Percentiles rank a stretch among this genome's conserved stretches.
These are phyloP conservation scores for Arctium lappa DNA, from an alignment of 129 eudicot species.

Conservation along the genomic window DNA sequence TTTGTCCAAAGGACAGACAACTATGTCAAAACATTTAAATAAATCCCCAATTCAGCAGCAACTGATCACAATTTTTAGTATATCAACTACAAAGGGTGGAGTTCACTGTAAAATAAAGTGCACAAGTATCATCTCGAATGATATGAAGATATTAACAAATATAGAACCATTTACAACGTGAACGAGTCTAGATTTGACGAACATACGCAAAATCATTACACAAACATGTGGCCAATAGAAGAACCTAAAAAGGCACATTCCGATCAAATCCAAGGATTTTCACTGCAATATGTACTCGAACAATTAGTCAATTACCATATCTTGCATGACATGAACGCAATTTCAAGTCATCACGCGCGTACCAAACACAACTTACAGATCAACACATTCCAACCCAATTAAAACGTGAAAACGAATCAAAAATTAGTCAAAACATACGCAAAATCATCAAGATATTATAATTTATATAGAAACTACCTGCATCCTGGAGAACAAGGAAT, in stretches of 20 bases:
- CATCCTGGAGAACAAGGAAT: not conserved
- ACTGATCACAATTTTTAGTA: not conserved
- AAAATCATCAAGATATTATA: not conserved
- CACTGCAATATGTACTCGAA: not conserved
- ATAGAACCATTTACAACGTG: not conserved
- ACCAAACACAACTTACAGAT: not conserved
- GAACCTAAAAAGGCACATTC: not conserved
- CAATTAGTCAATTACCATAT: not conserved
- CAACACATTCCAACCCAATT: not conserved
- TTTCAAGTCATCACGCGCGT: not conserved
- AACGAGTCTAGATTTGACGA: not conserved
- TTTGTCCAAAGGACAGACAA: not conserved
- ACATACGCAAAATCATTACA: not conserved
- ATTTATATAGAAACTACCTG: not conserved
- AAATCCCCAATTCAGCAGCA: not conserved
- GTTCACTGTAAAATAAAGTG: not conserved
- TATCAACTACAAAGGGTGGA: too few species aligned
- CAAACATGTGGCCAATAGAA: too few species aligned
- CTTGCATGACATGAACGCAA: not conserved
- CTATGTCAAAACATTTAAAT: too few species aligned
- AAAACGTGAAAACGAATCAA: not conserved
- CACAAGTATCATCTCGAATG: not conserved
- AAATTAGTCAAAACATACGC: not conserved
- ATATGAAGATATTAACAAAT: too few species aligned
- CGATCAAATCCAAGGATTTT: not conserved